Evolutionary conservation across 2,329 filamentous ascomycete species (phyloP), one percentile per base, ranked within the genome.

Genomic region (Sphaerostilbella broomeana): DNA sequence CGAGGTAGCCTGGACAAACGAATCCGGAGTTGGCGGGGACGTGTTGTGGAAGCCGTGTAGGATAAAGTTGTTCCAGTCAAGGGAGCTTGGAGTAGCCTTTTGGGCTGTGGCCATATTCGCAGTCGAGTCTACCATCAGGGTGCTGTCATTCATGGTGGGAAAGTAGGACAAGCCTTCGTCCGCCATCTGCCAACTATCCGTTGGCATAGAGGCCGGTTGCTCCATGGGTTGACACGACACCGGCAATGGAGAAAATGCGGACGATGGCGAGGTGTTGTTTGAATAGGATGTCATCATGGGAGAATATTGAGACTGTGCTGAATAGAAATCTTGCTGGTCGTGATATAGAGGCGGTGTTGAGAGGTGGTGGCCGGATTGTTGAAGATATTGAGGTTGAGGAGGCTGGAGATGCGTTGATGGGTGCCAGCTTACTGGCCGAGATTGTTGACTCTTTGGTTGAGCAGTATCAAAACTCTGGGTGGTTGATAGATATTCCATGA

Each of bases 371-470:
- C 61, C 54, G 24, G 58, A 58, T 15, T 64, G 63, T 41, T 60
- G 58, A 13, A 64, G 60, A 28, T 59, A 53, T 37, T 65, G 61
- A 33, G 61, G 57, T 43, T 60, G 59, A 12, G 63, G 55, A 53
- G 57, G 48, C 30, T 58, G 59, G 15, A 66, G 59, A 42, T 75
- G 68, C 8, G 80, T 75, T 16, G 75, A 73, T 3, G 83, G 81
- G 57, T 88, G 84, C 84, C 84, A 88, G 67, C 83, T 87, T 31
- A 85, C 67, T 5, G 84, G 83, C 28, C 84, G 73, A 37, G 62
- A 62, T 26, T 68, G 60, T 53, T 62, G 59, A 24, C 46, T 41
- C 21, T 22, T 24, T 29, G 44, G 47, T 10, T 42, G 50, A 45
- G 44, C 25, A 32, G 44, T 27, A 24, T 39, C 34, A 10, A 36